Conservation (phyloP, 441 rosid genomes). For the Mallotus repandus region DNA sequence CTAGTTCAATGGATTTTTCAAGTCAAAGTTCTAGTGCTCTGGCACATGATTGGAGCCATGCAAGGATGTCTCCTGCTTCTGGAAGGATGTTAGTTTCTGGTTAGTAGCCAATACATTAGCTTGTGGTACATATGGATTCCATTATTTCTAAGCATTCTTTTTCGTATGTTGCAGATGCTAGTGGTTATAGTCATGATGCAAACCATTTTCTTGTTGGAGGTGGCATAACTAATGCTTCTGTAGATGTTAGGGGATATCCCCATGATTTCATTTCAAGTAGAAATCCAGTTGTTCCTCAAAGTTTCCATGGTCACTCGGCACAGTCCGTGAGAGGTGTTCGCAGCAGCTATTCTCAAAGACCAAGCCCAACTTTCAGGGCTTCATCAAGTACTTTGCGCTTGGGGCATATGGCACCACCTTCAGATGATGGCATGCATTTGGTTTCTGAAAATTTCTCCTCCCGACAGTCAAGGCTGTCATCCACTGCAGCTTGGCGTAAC, state of each 20-base stretch:
- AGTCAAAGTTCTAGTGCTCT: conserved; percentile 45
- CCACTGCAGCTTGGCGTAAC: conserved; percentile 56
- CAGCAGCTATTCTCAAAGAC: conserved; percentile 56
- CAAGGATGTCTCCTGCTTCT: conserved; percentile 43
- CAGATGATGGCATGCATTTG: conserved; percentile 58
- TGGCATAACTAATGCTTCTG: conserved; percentile 37
- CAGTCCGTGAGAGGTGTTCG: conserved; percentile 54
- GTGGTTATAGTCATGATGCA: conserved; percentile 51
- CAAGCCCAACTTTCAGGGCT: conserved; percentile 61
- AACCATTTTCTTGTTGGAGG: conserved; percentile 43
- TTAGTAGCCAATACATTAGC: conserved; percentile 23
- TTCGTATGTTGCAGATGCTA: conserved; percentile 47
- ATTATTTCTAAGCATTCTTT: conserved; percentile 15
- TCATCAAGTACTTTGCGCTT: conserved; percentile 53
- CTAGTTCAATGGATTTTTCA: conserved; percentile 42
- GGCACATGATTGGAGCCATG: conserved; percentile 61
- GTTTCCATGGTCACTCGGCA: conserved; percentile 45
- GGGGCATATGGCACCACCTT: conserved; percentile 53
- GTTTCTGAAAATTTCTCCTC: conserved; percentile 50
- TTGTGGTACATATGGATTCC: neutral
- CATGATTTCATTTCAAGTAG: conserved; percentile 51
- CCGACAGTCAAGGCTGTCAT: conserved; percentile 58
- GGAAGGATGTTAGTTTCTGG: conserved; percentile 54
- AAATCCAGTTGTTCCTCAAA: conserved; percentile 47
- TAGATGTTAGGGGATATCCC: conserved; percentile 47